A percentile compares a stretch with the other conserved stretches of the same genome.
Conservation (phyloP, 2,329 filamentous ascomycete species). For the Colletotrichum gigasporum region DNA sequence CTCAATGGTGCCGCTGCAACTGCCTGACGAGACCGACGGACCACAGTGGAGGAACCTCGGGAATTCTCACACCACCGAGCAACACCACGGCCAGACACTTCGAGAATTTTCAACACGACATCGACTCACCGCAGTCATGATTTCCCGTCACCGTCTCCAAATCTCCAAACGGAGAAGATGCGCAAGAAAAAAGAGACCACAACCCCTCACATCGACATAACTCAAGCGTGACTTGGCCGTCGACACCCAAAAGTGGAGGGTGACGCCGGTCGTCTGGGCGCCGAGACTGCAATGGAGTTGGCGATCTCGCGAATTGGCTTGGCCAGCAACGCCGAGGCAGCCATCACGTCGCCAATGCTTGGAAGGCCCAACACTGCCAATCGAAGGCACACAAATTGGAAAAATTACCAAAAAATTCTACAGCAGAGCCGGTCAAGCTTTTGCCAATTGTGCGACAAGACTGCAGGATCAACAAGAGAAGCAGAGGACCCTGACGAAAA, state of each 20-base stretch:
- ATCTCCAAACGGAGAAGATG: too few relatives aligned
- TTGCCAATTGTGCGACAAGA: conserved; percentile 24
- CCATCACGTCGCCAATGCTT: conserved; percentile 27
- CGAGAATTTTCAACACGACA: conserved; percentile 15
- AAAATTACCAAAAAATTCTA: conserved; percentile 5
- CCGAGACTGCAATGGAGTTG: conserved; percentile 27
- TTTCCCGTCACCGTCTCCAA: too few relatives aligned
- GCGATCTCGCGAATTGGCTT: conserved; percentile 27
- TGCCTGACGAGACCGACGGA: not conserved
- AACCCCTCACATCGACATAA: not conserved
- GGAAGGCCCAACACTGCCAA: conserved; percentile 11
- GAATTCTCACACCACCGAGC: not conserved
- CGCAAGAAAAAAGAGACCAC: not conserved
- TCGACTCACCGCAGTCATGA: not conserved
- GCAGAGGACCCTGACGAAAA: conserved; percentile 16
- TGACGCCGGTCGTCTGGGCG: conserved; percentile 27
- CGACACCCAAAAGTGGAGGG: conserved; percentile 21
- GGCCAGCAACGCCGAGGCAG: conserved; percentile 19
- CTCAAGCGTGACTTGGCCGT: not conserved
- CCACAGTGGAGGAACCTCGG: not conserved
- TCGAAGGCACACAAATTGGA: conserved; percentile 12
- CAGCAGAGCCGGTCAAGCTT: conserved; percentile 23
- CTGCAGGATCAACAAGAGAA: conserved; percentile 12
- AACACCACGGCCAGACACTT: conserved; percentile 3
- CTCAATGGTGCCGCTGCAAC: not conserved